Conservation (phyloP, 345 rosid genomes). For the Linum usitatissimum region DNA sequence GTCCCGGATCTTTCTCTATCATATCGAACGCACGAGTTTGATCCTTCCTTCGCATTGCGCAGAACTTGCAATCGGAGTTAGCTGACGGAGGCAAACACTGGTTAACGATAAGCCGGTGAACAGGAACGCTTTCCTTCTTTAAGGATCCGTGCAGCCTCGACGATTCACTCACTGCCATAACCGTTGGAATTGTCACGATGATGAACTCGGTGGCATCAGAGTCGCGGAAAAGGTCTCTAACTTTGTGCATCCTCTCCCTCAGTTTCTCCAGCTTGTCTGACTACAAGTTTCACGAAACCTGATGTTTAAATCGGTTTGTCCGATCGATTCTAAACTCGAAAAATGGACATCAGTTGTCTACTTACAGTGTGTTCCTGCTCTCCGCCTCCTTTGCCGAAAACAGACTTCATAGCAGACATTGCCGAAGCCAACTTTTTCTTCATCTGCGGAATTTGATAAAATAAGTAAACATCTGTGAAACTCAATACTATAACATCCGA, state of each 20-base stretch:
- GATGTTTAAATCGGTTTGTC: too few relatives aligned
- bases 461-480: not conserved
- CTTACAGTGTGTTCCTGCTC: constrained; percentile 38
- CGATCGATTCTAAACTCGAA: too few relatives aligned
- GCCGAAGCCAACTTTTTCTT: constrained; percentile 64
- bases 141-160: constrained; percentile 59
- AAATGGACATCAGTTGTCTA: constrained; percentile 7
- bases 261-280: constrained; percentile 48
- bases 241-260: constrained; percentile 58
- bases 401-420: constrained; percentile 52
- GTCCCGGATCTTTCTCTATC: constrained; percentile 41
- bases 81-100: constrained; percentile 52
- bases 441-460: constrained; percentile 30
- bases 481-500: not conserved
- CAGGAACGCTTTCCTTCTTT: constrained; percentile 57
- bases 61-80: constrained; percentile 55
- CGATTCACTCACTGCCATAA: constrained; percentile 71
- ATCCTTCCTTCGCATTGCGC: constrained; percentile 56
- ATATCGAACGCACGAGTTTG: constrained; percentile 45
- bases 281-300: constrained; percentile 15
- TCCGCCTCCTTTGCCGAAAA: constrained; percentile 44
- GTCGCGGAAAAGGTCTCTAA: constrained; percentile 57
- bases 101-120: constrained; percentile 52
- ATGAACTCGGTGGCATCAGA: constrained; percentile 51
- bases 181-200: constrained; percentile 79